Percentiles rank a stretch among this genome's conserved stretches.
Conservation (phyloP, 305 asterid genomes). For the Petunia hybrid region DNA sequence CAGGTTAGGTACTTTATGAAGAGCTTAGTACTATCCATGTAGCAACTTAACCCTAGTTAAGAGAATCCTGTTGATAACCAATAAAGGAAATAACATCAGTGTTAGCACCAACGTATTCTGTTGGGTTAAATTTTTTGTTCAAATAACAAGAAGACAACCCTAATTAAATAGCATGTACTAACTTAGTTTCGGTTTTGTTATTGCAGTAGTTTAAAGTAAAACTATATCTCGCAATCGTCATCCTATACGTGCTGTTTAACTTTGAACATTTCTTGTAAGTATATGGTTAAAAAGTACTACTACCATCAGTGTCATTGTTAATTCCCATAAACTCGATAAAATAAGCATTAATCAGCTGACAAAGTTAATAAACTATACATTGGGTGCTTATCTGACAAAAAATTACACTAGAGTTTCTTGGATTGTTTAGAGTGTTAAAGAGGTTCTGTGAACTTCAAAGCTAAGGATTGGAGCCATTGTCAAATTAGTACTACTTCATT, state of each 20-base stretch:
- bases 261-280: not conserved
- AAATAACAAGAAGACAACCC: not conserved
- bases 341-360: not conserved
- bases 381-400: not conserved
- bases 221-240: not conserved
- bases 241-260: not conserved
- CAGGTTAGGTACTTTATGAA: too few relatives aligned
- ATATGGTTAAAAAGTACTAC: not conserved
- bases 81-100: not conserved
- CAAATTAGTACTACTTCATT: conserved; percentile 34
- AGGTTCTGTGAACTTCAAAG: not conserved
- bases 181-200: not conserved
- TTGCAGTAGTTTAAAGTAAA: not conserved
- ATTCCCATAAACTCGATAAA: conserved; percentile 9
- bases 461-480: conserved; percentile 42
- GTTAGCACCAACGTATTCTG: not conserved
- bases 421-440: conserved; percentile 19
- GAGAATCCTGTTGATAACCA: not conserved
- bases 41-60: conserved; percentile 2
- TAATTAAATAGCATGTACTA: not conserved
- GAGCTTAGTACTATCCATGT: not conserved
- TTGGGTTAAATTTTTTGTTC: not conserved
- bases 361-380: not conserved
- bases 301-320: not conserved
- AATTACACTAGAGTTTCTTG: not conserved